phyloP scores from a whole-genome alignment of 2,329 filamentous ascomycete species.

The Drechslerella coelobrocha region DNA sequence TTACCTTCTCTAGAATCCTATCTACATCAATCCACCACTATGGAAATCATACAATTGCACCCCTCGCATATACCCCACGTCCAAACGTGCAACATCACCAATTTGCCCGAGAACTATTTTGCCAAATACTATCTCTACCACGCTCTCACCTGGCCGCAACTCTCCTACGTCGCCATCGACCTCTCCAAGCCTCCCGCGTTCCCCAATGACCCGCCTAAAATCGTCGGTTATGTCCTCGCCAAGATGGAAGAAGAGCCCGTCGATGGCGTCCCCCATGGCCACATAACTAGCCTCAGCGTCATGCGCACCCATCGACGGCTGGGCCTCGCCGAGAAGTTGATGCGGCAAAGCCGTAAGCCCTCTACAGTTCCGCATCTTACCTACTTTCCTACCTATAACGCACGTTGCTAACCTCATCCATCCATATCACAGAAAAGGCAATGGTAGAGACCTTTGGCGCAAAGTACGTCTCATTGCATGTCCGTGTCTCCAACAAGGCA shows the following conservation, averaged over 20 bases:
- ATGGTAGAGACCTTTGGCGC: slow-evolving; percentile 96
- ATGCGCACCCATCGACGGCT: slow-evolving; percentile 93
- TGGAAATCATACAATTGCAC: slow-evolving; percentile 89
- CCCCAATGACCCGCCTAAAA: slow-evolving; percentile 89
- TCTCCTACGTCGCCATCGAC: slow-evolving; percentile 95
- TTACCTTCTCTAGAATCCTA: no score
- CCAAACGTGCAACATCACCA: slow-evolving; percentile 98
- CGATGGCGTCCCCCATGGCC: slow-evolving; percentile 89
- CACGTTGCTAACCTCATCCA: slow-evolving; percentile 7
- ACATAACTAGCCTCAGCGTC: slow-evolving; percentile 93
- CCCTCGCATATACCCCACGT: slow-evolving; percentile 86
- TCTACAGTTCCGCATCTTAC: slow-evolving; percentile 29
- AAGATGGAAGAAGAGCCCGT: slow-evolving; percentile 99
- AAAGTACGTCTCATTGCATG: slow-evolving; percentile 92
- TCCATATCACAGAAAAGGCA: slow-evolving; percentile 61
- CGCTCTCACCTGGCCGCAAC: slow-evolving; percentile 95
- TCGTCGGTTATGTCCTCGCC: slow-evolving; percentile 97
- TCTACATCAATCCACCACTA: slow-evolving; percentile 61
- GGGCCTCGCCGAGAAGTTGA: slow-evolving; percentile 94
- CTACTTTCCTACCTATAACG: slow-evolving; percentile 5
- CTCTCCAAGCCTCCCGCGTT: slow-evolving; percentile 75
- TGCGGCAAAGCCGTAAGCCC: slow-evolving; percentile 88
- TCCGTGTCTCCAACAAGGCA: slow-evolving; percentile 89
- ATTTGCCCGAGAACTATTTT: slow-evolving; percentile 99
- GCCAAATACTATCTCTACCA: slow-evolving; percentile 99